Base-by-base conservation (phyloP, 352 stramenopile genomes). In the Phytophthora boehmeriae region DNA sequence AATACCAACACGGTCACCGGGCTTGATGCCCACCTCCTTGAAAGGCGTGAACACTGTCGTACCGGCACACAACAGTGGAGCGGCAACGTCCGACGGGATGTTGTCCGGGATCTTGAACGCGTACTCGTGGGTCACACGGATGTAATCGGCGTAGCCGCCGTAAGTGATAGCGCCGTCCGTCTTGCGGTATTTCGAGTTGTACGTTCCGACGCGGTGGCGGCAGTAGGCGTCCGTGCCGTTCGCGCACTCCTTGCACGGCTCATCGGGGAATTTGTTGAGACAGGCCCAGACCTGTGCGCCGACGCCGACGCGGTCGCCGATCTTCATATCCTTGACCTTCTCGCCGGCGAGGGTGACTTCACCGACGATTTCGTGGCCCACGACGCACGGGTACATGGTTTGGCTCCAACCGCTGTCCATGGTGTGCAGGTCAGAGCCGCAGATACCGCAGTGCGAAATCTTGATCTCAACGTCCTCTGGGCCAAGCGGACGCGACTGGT, bases 131-230 rank as follows among this genome's bases (percentile, higher is more conserved):
- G 75, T 32, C 3, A 92, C 66, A 27, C 87, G 85, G 35, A 96
- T 76, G 51, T 72, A 79, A 20, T 89, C 69, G n/a, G 71, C 73
- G 65, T 96, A 97, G 25, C 89, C 89, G n/a, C 85, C 83, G 51
- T 75, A 72, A 8, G 58, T 59, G 2, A 17, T 46, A 16, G 23
- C 25, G 28, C 75, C 80, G 28, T 92, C 80, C n/a, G 44, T 50
- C 30, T 59, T 50, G 41, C 44, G 36, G 39, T 73, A 77, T 43
- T 55, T 64, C 20, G 39, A 30, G 54, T 69, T 78, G 73, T 93
- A 92, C 8, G 80, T 93, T 27, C 44, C 64, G 8, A 84, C 68
- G 16, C 22, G 49, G 47, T 69, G 62, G 13, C 27, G 43, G 59
- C 89, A 97, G 61, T 86, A 78, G 32, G 89, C 63, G 58, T 97